These are phyloP conservation scores for Fusarium euwallaceae DNA, from an alignment of 2,329 filamentous ascomycete genomes.

Conservation along the genomic window DNA sequence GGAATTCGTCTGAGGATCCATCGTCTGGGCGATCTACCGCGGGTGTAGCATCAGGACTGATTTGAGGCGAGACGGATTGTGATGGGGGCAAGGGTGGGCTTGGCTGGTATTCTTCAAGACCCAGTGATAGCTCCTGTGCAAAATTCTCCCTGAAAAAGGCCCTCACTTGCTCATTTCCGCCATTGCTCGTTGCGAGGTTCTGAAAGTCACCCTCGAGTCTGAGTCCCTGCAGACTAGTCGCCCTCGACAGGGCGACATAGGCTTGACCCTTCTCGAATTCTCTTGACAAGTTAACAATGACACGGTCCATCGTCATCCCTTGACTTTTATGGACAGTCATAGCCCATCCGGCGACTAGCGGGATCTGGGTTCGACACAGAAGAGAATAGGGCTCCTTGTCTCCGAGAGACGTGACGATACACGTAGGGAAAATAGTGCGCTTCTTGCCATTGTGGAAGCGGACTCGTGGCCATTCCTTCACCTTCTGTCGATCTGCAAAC, in stretches of 20 bases:
- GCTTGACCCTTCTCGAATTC: conserved; percentile 70
- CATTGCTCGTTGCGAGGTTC: background rate
- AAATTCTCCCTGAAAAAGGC: background rate
- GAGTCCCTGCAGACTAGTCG: conserved; percentile 31
- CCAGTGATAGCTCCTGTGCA: background rate
- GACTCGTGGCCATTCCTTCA: conserved; percentile 52
- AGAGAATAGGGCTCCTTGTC: conserved; percentile 58
- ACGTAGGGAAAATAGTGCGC: conserved; percentile 64
- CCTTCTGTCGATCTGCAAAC: conserved; percentile 8
- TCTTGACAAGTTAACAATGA: conserved; percentile 65
- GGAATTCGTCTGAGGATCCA: background rate
- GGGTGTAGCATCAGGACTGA: background rate
- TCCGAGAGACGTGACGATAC: conserved; percentile 62
- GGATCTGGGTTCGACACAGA: conserved; percentile 70
- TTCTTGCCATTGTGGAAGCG: conserved; percentile 62
- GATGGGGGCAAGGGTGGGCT: background rate
- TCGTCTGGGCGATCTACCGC: background rate
- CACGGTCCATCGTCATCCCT: conserved; percentile 72
- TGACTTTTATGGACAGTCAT: conserved; percentile 74
- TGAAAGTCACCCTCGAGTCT: conserved; percentile 15
- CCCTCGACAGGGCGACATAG: conserved; percentile 62
- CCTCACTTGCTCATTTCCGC: background rate
- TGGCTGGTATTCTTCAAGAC: background rate
- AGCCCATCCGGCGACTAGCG: conserved; percentile 71
- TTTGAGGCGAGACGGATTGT: background rate